Base-by-base conservation (phyloP, 2,329 filamentous ascomycete species). In the Paraphoma chrysanthemicola region DNA sequence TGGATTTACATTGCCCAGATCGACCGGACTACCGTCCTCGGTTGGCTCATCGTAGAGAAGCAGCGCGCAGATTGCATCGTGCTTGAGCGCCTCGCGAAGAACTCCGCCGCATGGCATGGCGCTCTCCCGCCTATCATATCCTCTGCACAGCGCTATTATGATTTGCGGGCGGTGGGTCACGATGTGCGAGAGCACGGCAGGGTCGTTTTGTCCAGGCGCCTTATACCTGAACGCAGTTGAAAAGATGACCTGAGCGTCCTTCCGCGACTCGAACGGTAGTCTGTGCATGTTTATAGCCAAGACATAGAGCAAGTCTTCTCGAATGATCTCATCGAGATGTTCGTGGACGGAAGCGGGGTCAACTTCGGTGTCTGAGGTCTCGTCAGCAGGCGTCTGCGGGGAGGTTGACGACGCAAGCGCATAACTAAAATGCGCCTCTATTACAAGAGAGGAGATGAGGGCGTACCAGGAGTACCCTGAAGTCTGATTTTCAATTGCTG, bases 221-320 rank as follows among this genome's bases (percentile, higher is more conserved):
- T 91, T 91, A 82, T 95, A 97, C 64, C 93, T 91, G 75, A 97
- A 92, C 66, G 96, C 90, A 76, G 94, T 95, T 41, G 93, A 97
- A 80, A 98, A 95, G 74, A 97, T 95, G 61, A 95, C 91, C 76
- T 97, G 94, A 11, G 92, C 91, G 73, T 97, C 94, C 81, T 97
- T 98, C 71, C 94, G 89, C 38, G 93, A 92, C 81, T 99, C 95
- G 81, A 99, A 99, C 0, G 94, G 93, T 4, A 99, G 85, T 49
- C 89, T 87, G 78, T 92, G 88, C 44, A 99, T 90, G 72, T 90
- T 90, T 58, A 89, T 85, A 17, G 94, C 92, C 55, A 99, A 88
- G 49, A 91, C 83, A 68, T 91, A 91, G 43, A 99, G 87, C 7
- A 99, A 84, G 75, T 97, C 93, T 79, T 97, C 93, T 74, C 93